Evolutionary conservation across 208 protist genomes (phyloP), one percentile per base, ranked within the genome.

Genomic region (Herpetomonas tarakana): DNA sequence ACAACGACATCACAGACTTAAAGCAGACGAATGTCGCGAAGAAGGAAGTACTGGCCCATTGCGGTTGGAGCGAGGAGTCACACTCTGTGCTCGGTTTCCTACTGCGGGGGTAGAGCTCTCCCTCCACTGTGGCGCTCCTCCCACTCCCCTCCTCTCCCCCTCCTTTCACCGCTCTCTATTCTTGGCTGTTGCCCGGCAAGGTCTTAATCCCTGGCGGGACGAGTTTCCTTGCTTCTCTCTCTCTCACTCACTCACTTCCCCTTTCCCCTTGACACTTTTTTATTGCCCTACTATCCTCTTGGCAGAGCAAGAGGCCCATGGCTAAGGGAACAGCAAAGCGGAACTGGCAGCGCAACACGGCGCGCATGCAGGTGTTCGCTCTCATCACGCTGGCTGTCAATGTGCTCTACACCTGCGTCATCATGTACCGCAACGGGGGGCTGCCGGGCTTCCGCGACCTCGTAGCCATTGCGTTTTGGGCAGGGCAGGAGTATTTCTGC

Each of bases 241-340:
- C 22, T 51, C 16, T 2, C 19, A 11, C 26, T 28, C 28, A 16
- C 45, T 31, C 57, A 12, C 2, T 25, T 39, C 9, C 9, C 11
- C 2, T 24, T 6, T 9, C 12, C 26, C 22, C 28, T 28, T 30
- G 25, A 3, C 18, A 29, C 45, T 16, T 28, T 26, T 24, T 18
- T 26, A 28, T 22, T 38, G 27, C 24, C 7, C 25, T 29, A 30
- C 47, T 39, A 14, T 21, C 11, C n/a, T 18, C n/a, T n/a, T n/a
- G n/a, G n/a, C n/a, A n/a, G n/a, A n/a, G n/a, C n/a, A n/a, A n/a
- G n/a, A n/a, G n/a, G n/a, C n/a, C 26, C 2, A 96, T 96, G 87
- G 81, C 91, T 12, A 94, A 92, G 61, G 83, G 90, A 50, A 94
- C 82, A 2, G 87, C 87, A 6, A 96, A 96, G 73, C 87, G 79